phyloP scores from a whole-genome alignment of 345 rosid species.

The Salix brachista region DNA sequence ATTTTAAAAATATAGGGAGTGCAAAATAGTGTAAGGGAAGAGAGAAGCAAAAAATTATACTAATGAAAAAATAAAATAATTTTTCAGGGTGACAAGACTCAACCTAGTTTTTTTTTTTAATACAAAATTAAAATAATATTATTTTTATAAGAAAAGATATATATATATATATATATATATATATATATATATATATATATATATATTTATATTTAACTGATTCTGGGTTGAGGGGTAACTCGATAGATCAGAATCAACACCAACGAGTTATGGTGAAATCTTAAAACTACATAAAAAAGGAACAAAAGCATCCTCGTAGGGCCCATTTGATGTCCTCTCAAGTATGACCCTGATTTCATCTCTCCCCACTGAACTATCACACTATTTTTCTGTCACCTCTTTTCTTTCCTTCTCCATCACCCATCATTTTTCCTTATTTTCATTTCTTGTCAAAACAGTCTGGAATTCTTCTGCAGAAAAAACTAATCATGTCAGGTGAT shows the following conservation, averaged over 20 bases:
- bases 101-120: no score
- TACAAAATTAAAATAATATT: no score
- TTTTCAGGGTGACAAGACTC: no score
- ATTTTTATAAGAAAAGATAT: no score
- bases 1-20: conserved; percentile 16
- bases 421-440: not conserved
- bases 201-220: no score
- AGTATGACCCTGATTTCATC: conserved; percentile 48
- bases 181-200: no score
- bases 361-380: conserved; percentile 26
- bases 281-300: conserved; percentile 7
- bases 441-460: conserved; percentile 22
- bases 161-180: no score
- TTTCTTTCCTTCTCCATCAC: conserved; percentile 1
- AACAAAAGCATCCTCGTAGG: conserved; percentile 47
- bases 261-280: no score
- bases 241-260: no score
- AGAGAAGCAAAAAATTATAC: not conserved
- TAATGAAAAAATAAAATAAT: not conserved
- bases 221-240: no score
- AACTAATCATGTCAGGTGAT: conserved; percentile 29
- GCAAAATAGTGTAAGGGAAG: conserved; percentile 18
- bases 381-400: conserved; percentile 21
- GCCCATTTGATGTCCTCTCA: conserved; percentile 56
- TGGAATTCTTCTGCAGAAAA: conserved; percentile 8